These are phyloP conservation scores for Phialocephala sp. DNA, from an alignment of 2,329 filamentous ascomycete genomes.

Conservation along the genomic window DNA sequence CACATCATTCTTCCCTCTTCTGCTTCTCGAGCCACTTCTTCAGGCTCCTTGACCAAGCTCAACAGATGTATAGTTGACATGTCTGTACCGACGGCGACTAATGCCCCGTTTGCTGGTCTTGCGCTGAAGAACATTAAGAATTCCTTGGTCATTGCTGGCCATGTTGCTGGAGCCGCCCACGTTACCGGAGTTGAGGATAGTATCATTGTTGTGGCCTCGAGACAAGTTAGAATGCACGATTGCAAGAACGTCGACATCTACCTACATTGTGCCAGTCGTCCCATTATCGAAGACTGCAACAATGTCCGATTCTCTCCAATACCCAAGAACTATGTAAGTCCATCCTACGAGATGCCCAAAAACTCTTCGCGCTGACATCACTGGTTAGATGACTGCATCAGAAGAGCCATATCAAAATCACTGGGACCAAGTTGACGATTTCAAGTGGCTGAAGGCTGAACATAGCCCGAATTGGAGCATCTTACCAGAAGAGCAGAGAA, in stretches of 20 bases:
- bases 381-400: constrained; percentile 34
- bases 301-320: constrained; percentile 80
- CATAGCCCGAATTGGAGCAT: constrained; percentile 88
- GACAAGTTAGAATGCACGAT: constrained; percentile 94
- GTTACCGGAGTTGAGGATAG: constrained; percentile 76
- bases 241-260: constrained; percentile 84
- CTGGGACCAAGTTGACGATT: constrained; percentile 94
- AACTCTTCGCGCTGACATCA: constrained; percentile 20
- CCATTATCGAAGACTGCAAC: constrained; percentile 91
- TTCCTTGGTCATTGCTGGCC: constrained; percentile 78
- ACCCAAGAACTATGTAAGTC: constrained; percentile 70
- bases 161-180: constrained; percentile 80
- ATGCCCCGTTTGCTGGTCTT: constrained; percentile 72
- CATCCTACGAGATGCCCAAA: not conserved
- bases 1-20: constrained; percentile 80
- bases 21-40: constrained; percentile 72
- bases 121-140: constrained; percentile 71
- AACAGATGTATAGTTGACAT: constrained; percentile 79
- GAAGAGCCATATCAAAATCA: constrained; percentile 59
- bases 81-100: constrained; percentile 66
- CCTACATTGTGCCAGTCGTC: constrained; percentile 78
- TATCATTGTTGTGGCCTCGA: constrained; percentile 77
- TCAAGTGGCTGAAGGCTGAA: constrained; percentile 92
- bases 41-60: constrained; percentile 75
- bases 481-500: constrained; percentile 63